Base-by-base conservation (phyloP, 1,284 basidiomycete species). In the Tilletia caries region DNA sequence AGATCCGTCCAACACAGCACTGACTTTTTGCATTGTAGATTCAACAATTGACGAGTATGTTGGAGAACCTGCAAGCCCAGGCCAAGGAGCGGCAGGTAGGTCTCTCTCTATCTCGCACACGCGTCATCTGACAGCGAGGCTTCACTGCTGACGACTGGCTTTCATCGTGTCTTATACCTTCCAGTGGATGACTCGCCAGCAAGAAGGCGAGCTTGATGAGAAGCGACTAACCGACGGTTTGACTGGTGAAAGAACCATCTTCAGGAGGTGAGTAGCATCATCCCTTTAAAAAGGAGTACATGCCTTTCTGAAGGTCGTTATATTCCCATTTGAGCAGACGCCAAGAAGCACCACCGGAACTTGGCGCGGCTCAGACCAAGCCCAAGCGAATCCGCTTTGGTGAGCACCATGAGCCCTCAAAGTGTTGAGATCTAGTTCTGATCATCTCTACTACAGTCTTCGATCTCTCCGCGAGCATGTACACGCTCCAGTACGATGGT, bases 161-260 rank as follows among this genome's bases (percentile, higher is more conserved):
- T n/a, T n/a, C n/a, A n/a, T n/a, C n/a, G n/a, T 41, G 10, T 41
- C 10, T 41, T 41, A 1, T 2, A 15, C 37, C 37, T 1, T 2
- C 10, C 44, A 50, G 18, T 85, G 84, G 84, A 68, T 84, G 44
- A 80, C 78, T 48, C 73, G 84, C 0, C 83, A 84, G 67, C 77
- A 79, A 64, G 84, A 85, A 18, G 84, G 84, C 1, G 83, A 85
- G 71, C 68, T 85, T 15, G 84, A 85, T 71, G 84, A 85, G 67
- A 73, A 73, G 1, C 69, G 83, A 0, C 68, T 85, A 5, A 76
- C 76, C 15, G 83, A 85, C 54, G 84, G 83, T 0, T 72, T 85
- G 6, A 82, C 81, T 1, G 84, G 84, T n/a, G 84, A 84, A 68
- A 65, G 79, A 5, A 72, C 77, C 18, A 81, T 84, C 50, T 84